Evolutionary conservation across 2,329 filamentous ascomycete genomes (phyloP).

Genomic region (Coleophoma cylindrospora): DNA sequence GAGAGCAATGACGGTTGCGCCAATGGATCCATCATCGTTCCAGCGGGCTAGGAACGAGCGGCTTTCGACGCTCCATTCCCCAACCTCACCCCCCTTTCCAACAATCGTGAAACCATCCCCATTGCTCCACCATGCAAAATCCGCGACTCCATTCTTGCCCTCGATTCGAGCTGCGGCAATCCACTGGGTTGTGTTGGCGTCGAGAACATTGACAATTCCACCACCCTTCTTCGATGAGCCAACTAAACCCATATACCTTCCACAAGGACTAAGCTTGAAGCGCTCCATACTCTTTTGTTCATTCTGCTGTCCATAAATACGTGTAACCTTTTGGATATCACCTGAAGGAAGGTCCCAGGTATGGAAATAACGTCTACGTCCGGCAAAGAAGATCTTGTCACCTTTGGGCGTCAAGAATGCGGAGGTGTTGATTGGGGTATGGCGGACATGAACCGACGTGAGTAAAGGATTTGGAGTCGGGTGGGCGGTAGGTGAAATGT

Average conservation of each 20-base stretch:
- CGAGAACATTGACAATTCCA: constrained; percentile 81
- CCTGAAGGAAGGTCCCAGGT: constrained; percentile 86
- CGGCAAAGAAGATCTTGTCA: constrained; percentile 81
- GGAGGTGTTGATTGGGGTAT: constrained; percentile 78
- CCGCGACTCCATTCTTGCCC: constrained; percentile 75
- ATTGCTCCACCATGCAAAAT: constrained; percentile 90
- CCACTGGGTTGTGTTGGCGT: constrained; percentile 81
- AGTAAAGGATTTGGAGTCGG: constrained; percentile 82
- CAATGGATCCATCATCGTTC: constrained; percentile 85
- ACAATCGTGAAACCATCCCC: constrained; percentile 77
- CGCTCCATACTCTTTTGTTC: constrained; percentile 89
- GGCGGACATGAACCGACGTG: constrained; percentile 81
- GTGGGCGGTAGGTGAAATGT: constrained; percentile 71
- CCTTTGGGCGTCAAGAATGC: constrained; percentile 71
- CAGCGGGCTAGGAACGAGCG: constrained; percentile 73
- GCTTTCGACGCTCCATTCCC: constrained; percentile 74
- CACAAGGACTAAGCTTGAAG: constrained; percentile 84
- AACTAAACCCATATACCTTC: constrained; percentile 77
- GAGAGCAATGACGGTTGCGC: constrained; percentile 75
- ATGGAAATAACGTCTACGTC: constrained; percentile 87
- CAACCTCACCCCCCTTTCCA: constrained; percentile 82
- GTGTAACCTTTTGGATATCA: constrained; percentile 73
- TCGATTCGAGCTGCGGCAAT: constrained; percentile 77
- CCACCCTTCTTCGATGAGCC: constrained; percentile 80
- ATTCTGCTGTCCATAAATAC: constrained; percentile 68